Evolutionary conservation across 2,329 filamentous ascomycete species (phyloP).

Genomic region (Helminthosporium solani): DNA sequence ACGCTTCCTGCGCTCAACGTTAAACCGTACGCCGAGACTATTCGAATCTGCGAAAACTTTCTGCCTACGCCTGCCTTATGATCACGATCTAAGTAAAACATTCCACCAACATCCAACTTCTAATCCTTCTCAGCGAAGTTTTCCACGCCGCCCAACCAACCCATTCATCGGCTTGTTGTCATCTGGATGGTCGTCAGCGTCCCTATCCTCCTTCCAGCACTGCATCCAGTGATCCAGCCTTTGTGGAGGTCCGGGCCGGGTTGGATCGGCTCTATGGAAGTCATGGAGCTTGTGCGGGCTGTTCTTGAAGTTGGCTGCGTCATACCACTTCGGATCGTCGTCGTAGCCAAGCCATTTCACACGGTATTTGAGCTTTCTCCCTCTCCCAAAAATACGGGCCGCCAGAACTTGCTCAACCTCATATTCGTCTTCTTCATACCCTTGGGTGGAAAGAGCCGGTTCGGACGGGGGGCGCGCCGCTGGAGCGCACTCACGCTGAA

Average conservation of each 20-base stretch:
- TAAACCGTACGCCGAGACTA: constrained; percentile 1
- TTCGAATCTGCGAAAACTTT: constrained; percentile 2
- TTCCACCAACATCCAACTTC: constrained; percentile 2
- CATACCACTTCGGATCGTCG: constrained; percentile 11
- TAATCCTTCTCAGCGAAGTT: constrained; percentile 5
- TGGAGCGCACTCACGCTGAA: constrained; percentile 6
- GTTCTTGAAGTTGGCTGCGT: constrained; percentile 13
- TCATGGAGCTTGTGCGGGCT: constrained; percentile 9
- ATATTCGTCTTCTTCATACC: constrained; percentile 7
- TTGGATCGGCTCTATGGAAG: constrained; percentile 7
- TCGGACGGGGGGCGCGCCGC: constrained; percentile 4
- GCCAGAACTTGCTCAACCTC: constrained; percentile 6
- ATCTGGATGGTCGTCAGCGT: constrained; percentile 7
- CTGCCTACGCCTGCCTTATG: not conserved
- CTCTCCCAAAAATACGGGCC: constrained; percentile 5
- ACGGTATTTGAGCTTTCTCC: constrained; percentile 9
- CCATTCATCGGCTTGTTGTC: constrained; percentile 9
- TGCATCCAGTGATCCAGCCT: constrained; percentile 6
- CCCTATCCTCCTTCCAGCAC: constrained; percentile 6
- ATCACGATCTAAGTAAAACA: constrained; percentile 6
- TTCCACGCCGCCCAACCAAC: not conserved
- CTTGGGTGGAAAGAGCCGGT: constrained; percentile 10
- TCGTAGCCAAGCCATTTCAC: constrained; percentile 11
- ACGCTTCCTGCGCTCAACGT: not conserved
- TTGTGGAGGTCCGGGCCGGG: constrained; percentile 6